These are phyloP conservation scores for Chalciporus sphaerocephalus DNA, from an alignment of 768 basidiomycete species.

Conservation along the genomic window DNA sequence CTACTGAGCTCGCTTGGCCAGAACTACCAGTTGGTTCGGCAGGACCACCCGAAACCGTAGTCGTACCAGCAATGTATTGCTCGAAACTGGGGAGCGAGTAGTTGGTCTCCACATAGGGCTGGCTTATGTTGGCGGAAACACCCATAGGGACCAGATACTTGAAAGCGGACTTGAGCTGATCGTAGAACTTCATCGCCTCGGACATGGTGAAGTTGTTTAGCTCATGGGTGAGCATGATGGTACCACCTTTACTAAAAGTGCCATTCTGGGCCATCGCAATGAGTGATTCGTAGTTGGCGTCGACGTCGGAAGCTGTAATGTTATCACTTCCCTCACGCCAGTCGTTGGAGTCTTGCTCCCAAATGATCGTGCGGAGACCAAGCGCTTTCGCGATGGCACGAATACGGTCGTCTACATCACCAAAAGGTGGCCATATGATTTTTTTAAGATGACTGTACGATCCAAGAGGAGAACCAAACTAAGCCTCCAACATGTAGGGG, in stretches of 20 bases:
- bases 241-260: conserved; percentile 40
- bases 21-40: conserved; percentile 3
- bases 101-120: conserved; percentile 49
- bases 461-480: conserved; percentile 8
- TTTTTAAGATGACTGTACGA: too few species aligned
- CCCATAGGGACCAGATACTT: conserved; percentile 49
- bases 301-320: conserved; percentile 42
- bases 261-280: conserved; percentile 44
- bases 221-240: conserved; percentile 56
- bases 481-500: conserved; percentile 60
- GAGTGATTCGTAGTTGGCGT: conserved; percentile 52
- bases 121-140: conserved; percentile 46
- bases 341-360: conserved; percentile 69
- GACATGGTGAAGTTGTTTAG: conserved; percentile 58
- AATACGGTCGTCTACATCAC: conserved; percentile 73
- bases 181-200: conserved; percentile 52
- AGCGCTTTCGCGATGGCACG: conserved; percentile 65
- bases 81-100: conserved; percentile 40
- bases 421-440: conserved; percentile 38
- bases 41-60: conserved; percentile 5
- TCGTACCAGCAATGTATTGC: conserved; percentile 34
- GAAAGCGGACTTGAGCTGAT: conserved; percentile 43
- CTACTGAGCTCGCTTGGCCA: conserved; percentile 6
- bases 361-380: conserved; percentile 67
- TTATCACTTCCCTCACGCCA: conserved; percentile 58